A percentile compares a stretch with the other conserved stretches of the same genome.
phyloP scores from a whole-genome alignment of 2,329 filamentous ascomycete genomes.

The Cyclaneusma minus region DNA sequence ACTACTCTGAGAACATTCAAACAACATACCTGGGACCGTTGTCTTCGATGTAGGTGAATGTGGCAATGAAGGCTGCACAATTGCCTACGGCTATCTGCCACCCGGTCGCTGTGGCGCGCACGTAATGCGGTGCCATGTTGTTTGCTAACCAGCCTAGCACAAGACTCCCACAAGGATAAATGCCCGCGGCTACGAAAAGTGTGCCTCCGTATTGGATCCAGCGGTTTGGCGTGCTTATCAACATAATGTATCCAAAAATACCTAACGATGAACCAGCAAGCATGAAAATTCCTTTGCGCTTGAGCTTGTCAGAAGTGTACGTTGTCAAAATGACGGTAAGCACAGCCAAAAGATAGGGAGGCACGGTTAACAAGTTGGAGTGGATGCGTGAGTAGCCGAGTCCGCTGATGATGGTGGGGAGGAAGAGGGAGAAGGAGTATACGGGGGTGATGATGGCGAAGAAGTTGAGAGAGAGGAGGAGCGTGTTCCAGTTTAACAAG shows the following conservation, averaged over 20 bases:
- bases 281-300: constrained; percentile 31
- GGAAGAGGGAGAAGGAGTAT: constrained; percentile 17
- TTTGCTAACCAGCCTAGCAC: constrained; percentile 38
- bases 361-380: constrained; percentile 27
- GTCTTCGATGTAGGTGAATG: constrained; percentile 5
- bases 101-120: constrained; percentile 44
- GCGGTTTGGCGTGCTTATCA: constrained; percentile 4
- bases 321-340: constrained; percentile 33
- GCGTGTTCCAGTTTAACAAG: constrained; percentile 30
- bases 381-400: constrained; percentile 28
- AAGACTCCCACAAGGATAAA: constrained; percentile 26
- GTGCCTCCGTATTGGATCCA: constrained; percentile 22
- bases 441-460: constrained; percentile 8
- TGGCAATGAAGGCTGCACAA: constrained; percentile 7
- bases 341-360: constrained; percentile 46
- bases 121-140: constrained; percentile 38
- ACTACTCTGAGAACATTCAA: too few relatives aligned
- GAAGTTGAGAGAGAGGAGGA: constrained; percentile 8
- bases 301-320: constrained; percentile 37
- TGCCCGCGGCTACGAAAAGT: constrained; percentile 25
- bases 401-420: constrained; percentile 23
- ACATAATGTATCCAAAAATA: constrained; percentile 8
- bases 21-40: constrained; percentile 3
- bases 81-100: constrained; percentile 34
- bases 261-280: constrained; percentile 32